Base-by-base conservation (phyloP, 2,329 filamentous ascomycete genomes). In the Aureobasidium sp. region DNA sequence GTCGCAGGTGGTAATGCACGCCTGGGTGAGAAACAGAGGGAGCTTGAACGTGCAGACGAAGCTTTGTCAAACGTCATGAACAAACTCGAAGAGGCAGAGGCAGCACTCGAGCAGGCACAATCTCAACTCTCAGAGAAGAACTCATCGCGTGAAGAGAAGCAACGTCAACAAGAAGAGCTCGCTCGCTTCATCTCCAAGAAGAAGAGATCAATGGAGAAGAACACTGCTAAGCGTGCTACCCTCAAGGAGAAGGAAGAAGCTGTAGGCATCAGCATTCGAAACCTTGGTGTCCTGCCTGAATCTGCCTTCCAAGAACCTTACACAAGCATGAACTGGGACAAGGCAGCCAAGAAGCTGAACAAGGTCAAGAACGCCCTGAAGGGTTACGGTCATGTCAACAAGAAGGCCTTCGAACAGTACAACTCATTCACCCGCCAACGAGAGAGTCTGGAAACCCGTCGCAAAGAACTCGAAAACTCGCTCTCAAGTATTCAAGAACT, bases 341-440 rank as follows among this genome's bases (percentile, higher is more conserved):
- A 72, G 67, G 76, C 71, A 60, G 81, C 82, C 59, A 83, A 83
- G 70, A 87, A 87, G 62, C 84, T 97, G 27, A 91, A 94, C 77
- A 95, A 92, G 71, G 91, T 93, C 70, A 95, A 96, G 66, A 90
- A 96, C 68, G 87, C 89, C 0, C 81, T 97, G 61, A 97, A 97
- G 78, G 96, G 97, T 73, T 97, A 94, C 78, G 91, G 91, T 61
- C 91, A 97, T 70, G 92, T 99, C 77, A 99, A 99, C 83, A 99
- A 97, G 79, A 97, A 99, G 78, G 94, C 94, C 0, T 96, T 97
- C 72, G 95, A 99, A 76, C 94, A 99, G 74, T 99, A 97, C 79
- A 95, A 93, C 78, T 96, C 87, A 77, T 99, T 97, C 74, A 97
- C 93, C 8, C 89, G 87, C 56, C 91, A 97, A 75, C 88, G 95